These are phyloP conservation scores for Penicillium flavigenum DNA, from an alignment of 495 filamentous ascomycete genomes.

Conservation along the genomic window DNA sequence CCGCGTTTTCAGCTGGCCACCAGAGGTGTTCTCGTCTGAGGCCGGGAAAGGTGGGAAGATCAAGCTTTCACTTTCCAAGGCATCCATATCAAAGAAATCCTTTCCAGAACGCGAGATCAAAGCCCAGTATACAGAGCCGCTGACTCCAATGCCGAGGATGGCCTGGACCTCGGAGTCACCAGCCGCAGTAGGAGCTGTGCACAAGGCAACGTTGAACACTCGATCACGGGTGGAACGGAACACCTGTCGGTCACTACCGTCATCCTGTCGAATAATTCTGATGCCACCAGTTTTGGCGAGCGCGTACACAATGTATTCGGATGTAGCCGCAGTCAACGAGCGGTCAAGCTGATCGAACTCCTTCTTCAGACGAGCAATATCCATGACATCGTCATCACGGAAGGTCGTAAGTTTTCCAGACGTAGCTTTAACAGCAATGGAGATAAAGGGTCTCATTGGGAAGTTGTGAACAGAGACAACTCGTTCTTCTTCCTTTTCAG, in stretches of 20 bases:
- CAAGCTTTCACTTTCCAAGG: conserved; percentile 74
- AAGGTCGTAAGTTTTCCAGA: conserved; percentile 50
- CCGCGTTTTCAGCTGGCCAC: conserved; percentile 92
- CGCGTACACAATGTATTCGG: conserved; percentile 88
- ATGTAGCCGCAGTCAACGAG: conserved; percentile 84
- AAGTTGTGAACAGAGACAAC: conserved; percentile 86
- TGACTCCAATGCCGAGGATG: conserved; percentile 88
- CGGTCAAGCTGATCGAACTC: conserved; percentile 97
- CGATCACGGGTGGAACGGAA: conserved; percentile 85
- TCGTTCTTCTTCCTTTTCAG: conserved; percentile 62
- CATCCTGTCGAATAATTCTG: conserved; percentile 88
- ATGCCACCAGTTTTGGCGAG: conserved; percentile 89
- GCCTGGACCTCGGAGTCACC: conserved; percentile 61
- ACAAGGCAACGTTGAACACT: conserved; percentile 89
- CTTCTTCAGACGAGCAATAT: conserved; percentile 92
- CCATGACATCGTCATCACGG: conserved; percentile 71
- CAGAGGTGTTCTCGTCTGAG: conserved; percentile 75
- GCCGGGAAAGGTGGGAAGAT: conserved; percentile 76
- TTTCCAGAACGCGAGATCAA: conserved; percentile 66
- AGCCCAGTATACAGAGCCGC: conserved; percentile 91
- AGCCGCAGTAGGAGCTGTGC: conserved; percentile 52
- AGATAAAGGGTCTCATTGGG: conserved; percentile 91
- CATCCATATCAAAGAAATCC: conserved; percentile 69
- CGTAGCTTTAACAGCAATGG: conserved; percentile 56
- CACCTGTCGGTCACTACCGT: conserved; percentile 82